Conservation (phyloP, 2,329 filamentous ascomycete species). For the Stachybotrys echinatus region DNA sequence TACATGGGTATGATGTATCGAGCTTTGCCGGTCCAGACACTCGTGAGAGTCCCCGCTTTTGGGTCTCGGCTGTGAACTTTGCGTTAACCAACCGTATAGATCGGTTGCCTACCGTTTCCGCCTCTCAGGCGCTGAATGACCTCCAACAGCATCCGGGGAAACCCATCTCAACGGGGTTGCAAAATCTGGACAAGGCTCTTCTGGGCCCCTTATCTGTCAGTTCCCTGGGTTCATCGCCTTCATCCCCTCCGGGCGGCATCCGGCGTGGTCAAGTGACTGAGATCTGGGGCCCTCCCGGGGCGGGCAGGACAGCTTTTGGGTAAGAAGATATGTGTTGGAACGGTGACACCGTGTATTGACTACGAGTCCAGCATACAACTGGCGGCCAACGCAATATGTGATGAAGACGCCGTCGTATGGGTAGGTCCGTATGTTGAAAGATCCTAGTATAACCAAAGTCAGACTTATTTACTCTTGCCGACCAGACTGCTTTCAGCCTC, state of each 20-base stretch:
- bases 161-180: constrained; percentile 52
- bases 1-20: constrained; percentile 55
- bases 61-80: neutral
- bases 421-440: constrained; percentile 55
- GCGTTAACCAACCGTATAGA: constrained; percentile 39
- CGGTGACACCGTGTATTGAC: constrained; percentile 7
- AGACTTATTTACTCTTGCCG: neutral
- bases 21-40: constrained; percentile 53
- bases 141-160: constrained; percentile 45
- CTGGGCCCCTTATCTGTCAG: constrained; percentile 3
- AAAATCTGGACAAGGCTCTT: constrained; percentile 45
- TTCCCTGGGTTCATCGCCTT: constrained; percentile 8
- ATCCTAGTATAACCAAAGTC: neutral
- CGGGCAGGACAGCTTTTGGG: constrained; percentile 81
- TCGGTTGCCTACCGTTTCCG: constrained; percentile 71
- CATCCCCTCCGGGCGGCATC: constrained; percentile 48
- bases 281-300: constrained; percentile 80
- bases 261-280: constrained; percentile 76
- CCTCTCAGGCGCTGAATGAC: constrained; percentile 63
- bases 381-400: constrained; percentile 55
- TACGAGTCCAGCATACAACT: constrained; percentile 61
- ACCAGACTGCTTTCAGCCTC: constrained; percentile 44
- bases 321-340: constrained; percentile 33
- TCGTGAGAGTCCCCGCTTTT: constrained; percentile 33
- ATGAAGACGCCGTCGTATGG: constrained; percentile 67